Evolutionary conservation across 345 rosid species (phyloP).

Genomic region (Arabidopsis suecica): DNA sequence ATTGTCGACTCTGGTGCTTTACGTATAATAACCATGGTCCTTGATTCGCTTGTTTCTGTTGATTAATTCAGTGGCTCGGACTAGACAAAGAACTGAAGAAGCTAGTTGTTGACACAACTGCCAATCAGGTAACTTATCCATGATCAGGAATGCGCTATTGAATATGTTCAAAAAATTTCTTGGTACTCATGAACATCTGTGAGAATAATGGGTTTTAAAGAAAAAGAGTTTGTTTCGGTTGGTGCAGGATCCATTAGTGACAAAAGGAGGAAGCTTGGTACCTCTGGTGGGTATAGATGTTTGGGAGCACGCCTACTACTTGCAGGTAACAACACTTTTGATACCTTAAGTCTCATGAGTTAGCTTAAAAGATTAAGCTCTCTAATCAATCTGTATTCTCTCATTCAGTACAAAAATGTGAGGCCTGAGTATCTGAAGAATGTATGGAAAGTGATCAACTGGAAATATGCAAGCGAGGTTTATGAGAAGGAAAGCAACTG

Average conservation of each 20-base stretch:
- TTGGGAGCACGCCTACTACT: conserved; percentile 99
- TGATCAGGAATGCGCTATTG: not conserved
- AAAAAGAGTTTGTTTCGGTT: conserved; percentile 4
- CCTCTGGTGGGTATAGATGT: conserved; percentile 95
- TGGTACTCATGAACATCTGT: not conserved
- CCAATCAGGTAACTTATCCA: conserved; percentile 73
- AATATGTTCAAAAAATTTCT: conserved; percentile 1
- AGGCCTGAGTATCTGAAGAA: conserved; percentile 90
- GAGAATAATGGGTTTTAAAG: conserved; percentile 2
- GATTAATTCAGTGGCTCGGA: conserved; percentile 79
- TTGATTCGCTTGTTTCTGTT: conserved; percentile 20
- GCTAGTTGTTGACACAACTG: conserved; percentile 89
- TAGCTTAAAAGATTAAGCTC: conserved; percentile 14
- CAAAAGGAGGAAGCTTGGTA: conserved; percentile 75
- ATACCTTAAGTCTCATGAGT: not conserved
- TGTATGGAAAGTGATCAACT: conserved; percentile 92
- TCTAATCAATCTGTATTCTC: not conserved
- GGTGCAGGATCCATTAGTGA: conserved; percentile 83
- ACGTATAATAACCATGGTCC: not conserved
- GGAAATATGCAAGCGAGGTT: conserved; percentile 79
- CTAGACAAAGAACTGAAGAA: conserved; percentile 79
- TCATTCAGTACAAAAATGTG: conserved; percentile 84
- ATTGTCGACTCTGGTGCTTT: not conserved
- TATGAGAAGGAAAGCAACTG: conserved; percentile 63
- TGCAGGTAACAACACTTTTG: conserved; percentile 63